A percentile compares a stretch with the other conserved stretches of the same genome.
phyloP scores from a whole-genome alignment of 2,329 filamentous ascomycete species.

The Aureobasidium sp. region DNA sequence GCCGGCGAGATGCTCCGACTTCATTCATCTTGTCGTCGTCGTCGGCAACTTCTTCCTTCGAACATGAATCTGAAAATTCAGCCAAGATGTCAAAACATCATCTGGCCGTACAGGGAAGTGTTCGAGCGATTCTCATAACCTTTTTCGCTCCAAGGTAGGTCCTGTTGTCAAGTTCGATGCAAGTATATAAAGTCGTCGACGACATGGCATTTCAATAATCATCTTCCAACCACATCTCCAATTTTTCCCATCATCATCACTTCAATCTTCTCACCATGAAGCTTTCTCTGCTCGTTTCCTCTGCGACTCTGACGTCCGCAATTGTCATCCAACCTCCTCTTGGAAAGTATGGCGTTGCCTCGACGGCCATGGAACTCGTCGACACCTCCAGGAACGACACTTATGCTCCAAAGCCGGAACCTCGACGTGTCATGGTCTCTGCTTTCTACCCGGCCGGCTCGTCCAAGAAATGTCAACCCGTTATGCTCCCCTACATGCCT shows the following conservation, averaged over 20 bases:
- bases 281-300: neutral
- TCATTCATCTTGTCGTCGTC: neutral
- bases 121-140: neutral
- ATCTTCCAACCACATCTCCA: neutral
- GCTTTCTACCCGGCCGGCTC: conserved; percentile 15
- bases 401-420: neutral
- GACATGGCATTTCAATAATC: neutral
- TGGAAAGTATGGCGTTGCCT: neutral
- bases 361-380: neutral
- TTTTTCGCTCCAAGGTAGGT: neutral
- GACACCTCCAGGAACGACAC: conserved; percentile 1
- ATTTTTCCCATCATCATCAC: neutral
- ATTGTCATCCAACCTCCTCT: neutral
- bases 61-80: neutral
- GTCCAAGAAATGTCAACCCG: conserved; percentile 2
- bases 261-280: neutral
- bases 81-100: neutral
- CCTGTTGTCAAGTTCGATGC: neutral
- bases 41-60: neutral
- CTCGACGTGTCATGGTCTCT: conserved; percentile 16
- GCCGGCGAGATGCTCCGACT: neutral
- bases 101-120: neutral
- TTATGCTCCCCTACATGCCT: conserved; percentile 17
- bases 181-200: neutral
- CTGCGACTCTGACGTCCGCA: neutral